phyloP scores from a whole-genome alignment of 257 asterid genomes.

The Leptodermis oblonga region DNA sequence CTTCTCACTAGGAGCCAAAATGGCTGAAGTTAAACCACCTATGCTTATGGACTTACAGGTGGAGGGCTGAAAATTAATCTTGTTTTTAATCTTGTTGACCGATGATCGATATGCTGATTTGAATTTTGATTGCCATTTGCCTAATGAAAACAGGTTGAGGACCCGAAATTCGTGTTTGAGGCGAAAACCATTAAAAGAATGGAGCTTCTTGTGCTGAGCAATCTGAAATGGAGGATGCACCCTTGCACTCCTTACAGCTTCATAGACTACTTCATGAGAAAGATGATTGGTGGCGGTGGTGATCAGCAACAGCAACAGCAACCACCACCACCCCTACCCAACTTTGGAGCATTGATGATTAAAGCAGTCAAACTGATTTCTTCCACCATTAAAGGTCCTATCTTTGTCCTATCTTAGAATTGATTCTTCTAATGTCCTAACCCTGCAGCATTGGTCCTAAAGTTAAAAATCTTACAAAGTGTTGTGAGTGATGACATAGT shows the following conservation, averaged over 20 bases:
- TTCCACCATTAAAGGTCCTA: slow-evolving; percentile 51
- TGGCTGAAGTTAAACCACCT: slow-evolving; percentile 65
- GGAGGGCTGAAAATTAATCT: not conserved
- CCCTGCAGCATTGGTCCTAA: slow-evolving; percentile 2
- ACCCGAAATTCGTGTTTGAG: slow-evolving; percentile 48
- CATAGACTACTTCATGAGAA: slow-evolving; percentile 49
- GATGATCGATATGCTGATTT: not conserved
- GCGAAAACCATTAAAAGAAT: slow-evolving; percentile 57
- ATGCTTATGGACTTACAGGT: slow-evolving; percentile 62
- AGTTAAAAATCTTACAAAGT: not conserved
- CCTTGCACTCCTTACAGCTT: slow-evolving; percentile 62
- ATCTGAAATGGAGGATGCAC: slow-evolving; percentile 65
- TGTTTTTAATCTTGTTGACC: not conserved
- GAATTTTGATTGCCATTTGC: not conserved
- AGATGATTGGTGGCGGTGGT: slow-evolving; percentile 26
- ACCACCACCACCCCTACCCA: slow-evolving; percentile 6
- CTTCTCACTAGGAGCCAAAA: slow-evolving; percentile 65
- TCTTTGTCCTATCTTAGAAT: slow-evolving; percentile 4
- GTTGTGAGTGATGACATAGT: slow-evolving; percentile 23
- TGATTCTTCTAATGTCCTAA: slow-evolving; percentile 1
- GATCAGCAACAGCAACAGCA: not conserved
- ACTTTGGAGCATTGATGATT: slow-evolving; percentile 29
- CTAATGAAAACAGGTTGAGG: slow-evolving; percentile 46
- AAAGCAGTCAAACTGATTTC: slow-evolving; percentile 47
- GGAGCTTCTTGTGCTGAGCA: slow-evolving; percentile 65